Base-by-base conservation (phyloP, 176 grass and related monocot genomes). In the Elaeis guineensis region DNA sequence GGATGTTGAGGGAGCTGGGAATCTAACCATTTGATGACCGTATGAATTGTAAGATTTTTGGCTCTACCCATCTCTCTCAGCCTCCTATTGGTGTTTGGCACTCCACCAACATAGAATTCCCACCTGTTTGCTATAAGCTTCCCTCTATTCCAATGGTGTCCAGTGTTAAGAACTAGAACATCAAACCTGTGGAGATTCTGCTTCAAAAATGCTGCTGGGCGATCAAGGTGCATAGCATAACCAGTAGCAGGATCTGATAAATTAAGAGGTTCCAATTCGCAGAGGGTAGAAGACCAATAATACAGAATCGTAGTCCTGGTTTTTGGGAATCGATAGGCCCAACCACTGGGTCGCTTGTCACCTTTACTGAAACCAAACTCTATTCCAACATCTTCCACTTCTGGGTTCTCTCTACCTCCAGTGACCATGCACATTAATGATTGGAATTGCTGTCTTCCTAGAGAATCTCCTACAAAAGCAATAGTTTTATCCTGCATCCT, bases 401-500 rank as follows among this genome's bases (percentile, higher is more conserved):
- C 73, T 19, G 48, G 15, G 30, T 29, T 74, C 39, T 82, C 23
- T 51, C 83, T 52, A 25, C 85, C 85, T 67, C 50, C 77, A 66
- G 85, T 83, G 48, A 72, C 76, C 90, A 95, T 95, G 69, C 90
- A 95, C 90, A 95, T 95, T 71, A 95, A 80, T 35, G 85, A 95
- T 23, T 95, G 90, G 73, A 95, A 95, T 79, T 89, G 89, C 64
- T 95, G 90, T 48, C 86, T 82, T 63, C 90, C 90, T 67, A 90
- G 67, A 67, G 90, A 95, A 83, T 95, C 90, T 11, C 90, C 90
- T 6, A 95, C 86, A 57, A 86, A 95, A 61, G 86, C 86, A 61
- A 95, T 81, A 19, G 80, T 81, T 80, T 95, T 95, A 73, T 76
- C 82, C 82, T 95, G 79, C 90, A 95, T 90, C 87, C 90, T 95